Base-by-base conservation (phyloP, 139 green algal genomes). In the Chlamydomonas sp. region DNA sequence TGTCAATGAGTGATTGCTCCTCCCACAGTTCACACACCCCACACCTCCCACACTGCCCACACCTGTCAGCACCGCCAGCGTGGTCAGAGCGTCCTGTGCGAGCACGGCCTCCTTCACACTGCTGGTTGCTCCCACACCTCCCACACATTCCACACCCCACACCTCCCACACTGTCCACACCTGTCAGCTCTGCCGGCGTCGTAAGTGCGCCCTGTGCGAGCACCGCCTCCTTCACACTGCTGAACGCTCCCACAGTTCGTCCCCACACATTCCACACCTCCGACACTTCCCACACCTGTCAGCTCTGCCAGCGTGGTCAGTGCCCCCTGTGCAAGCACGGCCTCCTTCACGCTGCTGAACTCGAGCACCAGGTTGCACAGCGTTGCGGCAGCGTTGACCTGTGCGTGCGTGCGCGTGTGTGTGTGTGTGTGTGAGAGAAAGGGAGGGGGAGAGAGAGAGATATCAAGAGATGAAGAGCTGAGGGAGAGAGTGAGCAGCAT, bases 291-390 rank as follows among this genome's bases (percentile, higher is more conserved):
- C 26, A 38, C 22, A n/a, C 10, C n/a, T 22, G 29, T 35, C 26
- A 72, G 47, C 5, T 13, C 29, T 33, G 47, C 34, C 26, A 59
- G 31, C 28, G 71, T 58, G 37, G 30, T 30, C 31, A 90, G 29
- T 16, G 69, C 76, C 5, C 79, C 83, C 6, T 69, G 67, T 5
- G 69, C 30, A 35, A 96, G 76, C 54, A 92, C 67, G 8, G 68
- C 48, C 1, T 80, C 74, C 71, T 94, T 92, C n/a, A 85, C 77
- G 2, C 65, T 36, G 6, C 67, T 83, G 67, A 92, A 91, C 29
- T 94, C 87, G 5, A 96, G 76, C 26, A 93, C 79, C 37, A 96
- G 75, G 78, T 96, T 96, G 81, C 87, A 91, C 3, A 95, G 28
- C 1, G 89, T 78, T 38, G 74, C 82, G 1, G 84, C 75, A 34